phyloP scores from a whole-genome alignment of 345 rosid species.

The Eucalyptus lansdowneana region DNA sequence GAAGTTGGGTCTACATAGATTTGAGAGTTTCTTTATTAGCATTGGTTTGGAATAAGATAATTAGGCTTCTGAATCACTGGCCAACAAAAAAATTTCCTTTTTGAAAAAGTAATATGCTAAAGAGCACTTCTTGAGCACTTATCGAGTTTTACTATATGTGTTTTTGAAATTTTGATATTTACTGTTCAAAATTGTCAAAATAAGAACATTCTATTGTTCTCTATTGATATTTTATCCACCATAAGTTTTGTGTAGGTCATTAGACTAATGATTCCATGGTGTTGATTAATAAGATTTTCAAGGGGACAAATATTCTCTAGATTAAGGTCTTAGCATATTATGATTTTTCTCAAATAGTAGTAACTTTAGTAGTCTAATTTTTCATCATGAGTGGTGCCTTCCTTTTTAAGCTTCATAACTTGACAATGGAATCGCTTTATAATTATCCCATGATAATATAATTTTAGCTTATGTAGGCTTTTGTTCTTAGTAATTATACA shows the following conservation, averaged over 20 bases:
- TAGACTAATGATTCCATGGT: neutral
- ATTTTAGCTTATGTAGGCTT: neutral
- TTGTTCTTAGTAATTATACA: neutral
- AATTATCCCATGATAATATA: neutral
- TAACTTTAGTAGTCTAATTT: neutral
- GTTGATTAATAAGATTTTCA: too few relatives aligned
- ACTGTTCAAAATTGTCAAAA: neutral
- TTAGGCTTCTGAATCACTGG: neutral
- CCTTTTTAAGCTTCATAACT: neutral
- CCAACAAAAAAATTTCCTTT: neutral
- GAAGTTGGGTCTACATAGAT: neutral
- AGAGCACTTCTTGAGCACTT: neutral
- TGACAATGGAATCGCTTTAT: neutral
- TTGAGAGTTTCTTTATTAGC: neutral
- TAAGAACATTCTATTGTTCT: neutral
- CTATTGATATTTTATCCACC: neutral
- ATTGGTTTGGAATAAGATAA: neutral
- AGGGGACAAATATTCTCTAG: neutral
- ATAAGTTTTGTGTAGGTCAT: neutral
- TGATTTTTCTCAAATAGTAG: neutral
- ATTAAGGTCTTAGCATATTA: neutral
- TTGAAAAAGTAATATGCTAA: neutral
- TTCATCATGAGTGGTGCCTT: neutral
- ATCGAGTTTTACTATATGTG: neutral
- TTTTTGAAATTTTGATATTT: neutral